phyloP scores from a whole-genome alignment of 805 yeast species.

The Candida tammaniensis region DNA sequence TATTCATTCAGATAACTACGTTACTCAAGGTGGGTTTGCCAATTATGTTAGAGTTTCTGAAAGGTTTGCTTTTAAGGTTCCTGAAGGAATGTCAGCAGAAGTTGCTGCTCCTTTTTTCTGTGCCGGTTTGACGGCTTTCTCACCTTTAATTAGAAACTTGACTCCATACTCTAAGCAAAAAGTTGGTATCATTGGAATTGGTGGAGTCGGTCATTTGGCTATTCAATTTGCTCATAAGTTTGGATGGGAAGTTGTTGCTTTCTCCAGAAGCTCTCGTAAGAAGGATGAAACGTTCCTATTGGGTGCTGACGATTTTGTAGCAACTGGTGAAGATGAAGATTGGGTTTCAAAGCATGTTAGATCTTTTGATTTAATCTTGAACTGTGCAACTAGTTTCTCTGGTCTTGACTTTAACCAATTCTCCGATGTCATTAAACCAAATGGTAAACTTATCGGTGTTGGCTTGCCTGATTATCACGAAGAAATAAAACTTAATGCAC shows the following conservation, averaged over 20 bases:
- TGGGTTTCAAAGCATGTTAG: constrained; percentile 30
- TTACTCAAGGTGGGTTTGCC: constrained; percentile 48
- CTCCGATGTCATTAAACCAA: constrained; percentile 29
- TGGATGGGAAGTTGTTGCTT: constrained; percentile 45
- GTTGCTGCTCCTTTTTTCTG: constrained; percentile 54
- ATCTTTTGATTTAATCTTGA: constrained; percentile 50
- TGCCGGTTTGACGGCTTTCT: constrained; percentile 54
- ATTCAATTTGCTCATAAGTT: constrained; percentile 56
- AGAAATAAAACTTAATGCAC: constrained; percentile 22
- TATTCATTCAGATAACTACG: constrained; percentile 17
- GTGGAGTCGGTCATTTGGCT: constrained; percentile 69
- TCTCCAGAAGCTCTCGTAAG: constrained; percentile 26
- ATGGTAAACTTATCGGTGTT: constrained; percentile 24
- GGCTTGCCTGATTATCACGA: constrained; percentile 19
- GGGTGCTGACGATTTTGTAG: constrained; percentile 35
- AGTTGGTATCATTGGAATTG: constrained; percentile 62
- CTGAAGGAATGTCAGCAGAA: constrained; percentile 41
- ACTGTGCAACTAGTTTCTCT: constrained; percentile 50
- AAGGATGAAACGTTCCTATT: constrained; percentile 27
- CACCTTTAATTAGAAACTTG: constrained; percentile 42
- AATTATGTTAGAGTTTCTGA: constrained; percentile 44
- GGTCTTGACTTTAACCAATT: constrained; percentile 51
- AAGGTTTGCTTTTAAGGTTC: constrained; percentile 46
- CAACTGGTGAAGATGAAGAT: constrained; percentile 46
- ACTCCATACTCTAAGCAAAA: constrained; percentile 28